Evolutionary conservation across 345 rosid species (phyloP).

Genomic region (Eucalyptus viminalis): DNA sequence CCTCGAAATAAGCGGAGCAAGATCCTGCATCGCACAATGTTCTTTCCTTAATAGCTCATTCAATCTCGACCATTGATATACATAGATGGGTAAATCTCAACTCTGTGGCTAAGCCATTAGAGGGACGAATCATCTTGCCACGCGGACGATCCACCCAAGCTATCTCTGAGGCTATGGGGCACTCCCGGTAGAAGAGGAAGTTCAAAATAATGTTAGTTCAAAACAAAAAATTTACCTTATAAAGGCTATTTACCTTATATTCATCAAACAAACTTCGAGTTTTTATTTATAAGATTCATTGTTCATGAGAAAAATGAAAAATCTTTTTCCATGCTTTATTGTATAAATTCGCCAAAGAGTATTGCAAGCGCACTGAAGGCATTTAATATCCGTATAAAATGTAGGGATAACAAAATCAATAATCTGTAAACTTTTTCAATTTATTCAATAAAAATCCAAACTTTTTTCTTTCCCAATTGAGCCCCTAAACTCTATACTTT

Average conservation of each 20-base stretch:
- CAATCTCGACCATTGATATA: not conserved
- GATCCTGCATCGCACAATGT: not conserved
- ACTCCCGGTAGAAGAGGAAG: not conserved
- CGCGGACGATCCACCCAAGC: not conserved
- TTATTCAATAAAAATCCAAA: not conserved
- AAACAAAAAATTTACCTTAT: not conserved
- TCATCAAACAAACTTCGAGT: not conserved
- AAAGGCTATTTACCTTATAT: not conserved
- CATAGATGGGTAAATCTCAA: not conserved
- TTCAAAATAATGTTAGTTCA: not conserved
- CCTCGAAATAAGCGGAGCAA: not conserved
- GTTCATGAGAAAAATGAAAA: not conserved
- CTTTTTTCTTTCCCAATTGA: not conserved
- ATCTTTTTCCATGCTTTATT: not conserved
- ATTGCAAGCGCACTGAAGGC: not conserved
- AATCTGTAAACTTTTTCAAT: not conserved
- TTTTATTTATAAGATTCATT: not conserved
- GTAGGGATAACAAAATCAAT: not conserved
- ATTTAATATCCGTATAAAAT: not conserved
- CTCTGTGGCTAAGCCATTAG: not conserved
- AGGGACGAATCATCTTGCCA: not conserved
- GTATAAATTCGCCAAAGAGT: not conserved
- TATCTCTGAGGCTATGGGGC: not conserved
- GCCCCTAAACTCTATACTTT: not conserved
- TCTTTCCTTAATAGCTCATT: not conserved